phyloP scores from a whole-genome alignment of 805 yeast species.

The Maudiozyma turicensis region DNA sequence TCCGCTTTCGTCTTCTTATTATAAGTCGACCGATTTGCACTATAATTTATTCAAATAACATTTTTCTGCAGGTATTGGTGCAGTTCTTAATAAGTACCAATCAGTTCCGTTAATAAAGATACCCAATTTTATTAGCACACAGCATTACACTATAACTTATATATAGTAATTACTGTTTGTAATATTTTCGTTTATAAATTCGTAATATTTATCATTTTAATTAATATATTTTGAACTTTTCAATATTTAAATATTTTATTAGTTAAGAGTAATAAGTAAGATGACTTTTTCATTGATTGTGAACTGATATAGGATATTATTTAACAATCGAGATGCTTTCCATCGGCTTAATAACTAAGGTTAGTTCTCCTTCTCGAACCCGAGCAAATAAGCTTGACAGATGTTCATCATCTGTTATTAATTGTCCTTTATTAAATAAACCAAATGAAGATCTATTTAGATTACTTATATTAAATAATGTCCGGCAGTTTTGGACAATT shows the following conservation, averaged over 20 bases:
- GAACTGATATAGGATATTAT: not conserved
- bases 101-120: conserved; percentile 2
- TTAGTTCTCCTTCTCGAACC: conserved; percentile 3
- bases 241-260: not conserved
- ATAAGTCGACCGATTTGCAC: not conserved
- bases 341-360: not conserved
- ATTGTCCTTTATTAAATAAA: conserved; percentile 16
- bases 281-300: no score
- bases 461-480: conserved; percentile 50
- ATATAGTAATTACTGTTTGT: not conserved
- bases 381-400: conserved; percentile 36
- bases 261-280: no score
- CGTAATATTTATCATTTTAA: conserved; percentile 1
- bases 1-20: conserved; percentile 3
- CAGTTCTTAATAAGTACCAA: not conserved
- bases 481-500: conserved; percentile 65
- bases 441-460: conserved; percentile 9
- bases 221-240: not conserved
- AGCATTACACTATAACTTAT: not conserved
- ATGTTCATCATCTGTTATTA: conserved; percentile 38
- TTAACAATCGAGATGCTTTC: not conserved
- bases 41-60: not conserved
- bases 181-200: conserved; percentile 3
- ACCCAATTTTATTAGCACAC: conserved; percentile 1
- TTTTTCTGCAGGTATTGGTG: conserved; percentile 1